Percentiles rank a stretch among this genome's conserved stretches.
phyloP scores from a whole-genome alignment of 2,329 filamentous ascomycete genomes.

The Trichoderma koningii region DNA sequence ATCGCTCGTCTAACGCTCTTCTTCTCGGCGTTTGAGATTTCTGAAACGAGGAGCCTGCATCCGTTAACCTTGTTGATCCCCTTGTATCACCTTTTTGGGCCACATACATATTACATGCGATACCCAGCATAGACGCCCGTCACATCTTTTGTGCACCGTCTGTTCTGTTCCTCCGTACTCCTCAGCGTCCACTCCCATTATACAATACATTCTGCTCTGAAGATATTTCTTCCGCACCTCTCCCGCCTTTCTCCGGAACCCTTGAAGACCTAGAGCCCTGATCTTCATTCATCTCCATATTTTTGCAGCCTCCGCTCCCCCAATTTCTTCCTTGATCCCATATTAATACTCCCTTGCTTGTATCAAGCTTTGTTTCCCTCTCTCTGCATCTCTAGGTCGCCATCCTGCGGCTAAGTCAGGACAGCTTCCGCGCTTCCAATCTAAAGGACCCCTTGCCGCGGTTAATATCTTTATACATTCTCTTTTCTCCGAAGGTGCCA shows the following conservation, averaged over 20 bases:
- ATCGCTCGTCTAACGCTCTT: slow-evolving; percentile 3
- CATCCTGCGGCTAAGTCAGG: slow-evolving; percentile 19
- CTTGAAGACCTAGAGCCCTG: slow-evolving; percentile 15
- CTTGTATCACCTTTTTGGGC: slow-evolving; percentile 17
- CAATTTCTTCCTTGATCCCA: background rate
- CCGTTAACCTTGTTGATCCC: slow-evolving; percentile 19
- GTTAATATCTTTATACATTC: slow-evolving; percentile 6
- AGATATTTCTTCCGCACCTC: background rate
- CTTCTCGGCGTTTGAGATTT: slow-evolving; percentile 15
- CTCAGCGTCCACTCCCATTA: slow-evolving; percentile 6
- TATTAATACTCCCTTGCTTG: background rate
- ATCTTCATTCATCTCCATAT: slow-evolving; percentile 7
- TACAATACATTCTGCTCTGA: background rate
- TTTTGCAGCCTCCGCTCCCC: background rate
- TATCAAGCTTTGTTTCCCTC: background rate
- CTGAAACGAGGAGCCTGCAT: slow-evolving; percentile 17
- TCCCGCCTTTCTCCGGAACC: slow-evolving; percentile 6
- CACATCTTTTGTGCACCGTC: slow-evolving; percentile 7
- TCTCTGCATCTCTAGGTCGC: background rate
- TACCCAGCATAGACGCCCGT: slow-evolving; percentile 10
- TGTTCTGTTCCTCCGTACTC: background rate
- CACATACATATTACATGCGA: slow-evolving; percentile 10
- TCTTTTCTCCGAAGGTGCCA: slow-evolving; percentile 7
- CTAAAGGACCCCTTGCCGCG: slow-evolving; percentile 24
- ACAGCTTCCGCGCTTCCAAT: slow-evolving; percentile 16